phyloP scores from a whole-genome alignment of 1,284 basidiomycete species.

The Athelia psychrophila region DNA sequence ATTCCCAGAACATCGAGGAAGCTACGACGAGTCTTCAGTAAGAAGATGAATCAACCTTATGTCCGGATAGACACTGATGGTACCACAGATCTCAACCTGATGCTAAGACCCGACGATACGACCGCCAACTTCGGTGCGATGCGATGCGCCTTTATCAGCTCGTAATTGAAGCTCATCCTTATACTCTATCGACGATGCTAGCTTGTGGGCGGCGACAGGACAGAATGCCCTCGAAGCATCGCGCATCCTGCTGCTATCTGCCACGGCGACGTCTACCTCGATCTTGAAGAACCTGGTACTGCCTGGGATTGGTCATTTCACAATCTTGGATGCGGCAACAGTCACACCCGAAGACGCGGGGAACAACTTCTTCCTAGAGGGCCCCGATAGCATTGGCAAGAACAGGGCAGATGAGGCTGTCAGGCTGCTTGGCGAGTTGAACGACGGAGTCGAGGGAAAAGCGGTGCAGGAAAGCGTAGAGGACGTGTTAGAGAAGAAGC shows the following conservation, averaged over 20 bases:
- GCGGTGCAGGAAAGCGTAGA: slow-evolving; percentile 60
- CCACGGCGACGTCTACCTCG: slow-evolving; percentile 79
- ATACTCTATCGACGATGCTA: slow-evolving; percentile 26
- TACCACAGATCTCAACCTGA: slow-evolving; percentile 53
- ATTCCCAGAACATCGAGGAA: slow-evolving; percentile 49
- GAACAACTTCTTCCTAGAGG: slow-evolving; percentile 95
- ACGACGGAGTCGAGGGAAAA: slow-evolving; percentile 78
- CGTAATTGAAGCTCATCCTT: background rate
- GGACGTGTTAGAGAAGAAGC: slow-evolving; percentile 54
- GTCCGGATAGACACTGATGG: slow-evolving; percentile 3
- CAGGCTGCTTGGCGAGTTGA: slow-evolving; percentile 80
- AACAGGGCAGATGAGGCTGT: slow-evolving; percentile 81
- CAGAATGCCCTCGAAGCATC: slow-evolving; percentile 90
- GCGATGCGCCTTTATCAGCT: slow-evolving; percentile 14
- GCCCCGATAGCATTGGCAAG: slow-evolving; percentile 73
- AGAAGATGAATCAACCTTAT: background rate
- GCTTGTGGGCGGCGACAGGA: slow-evolving; percentile 93
- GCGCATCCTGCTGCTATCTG: slow-evolving; percentile 79
- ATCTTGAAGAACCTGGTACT: slow-evolving; percentile 95
- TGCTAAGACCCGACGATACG: slow-evolving; percentile 85
- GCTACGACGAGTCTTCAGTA: slow-evolving; percentile 50
- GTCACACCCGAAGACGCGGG: slow-evolving; percentile 81
- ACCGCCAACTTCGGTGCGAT: slow-evolving; percentile 88
- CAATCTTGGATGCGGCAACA: slow-evolving; percentile 70
- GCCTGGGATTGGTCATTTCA: slow-evolving; percentile 91